These are phyloP conservation scores for Abrus pulchellus DNA, from an alignment of 306 rosid species.

Conservation along the genomic window DNA sequence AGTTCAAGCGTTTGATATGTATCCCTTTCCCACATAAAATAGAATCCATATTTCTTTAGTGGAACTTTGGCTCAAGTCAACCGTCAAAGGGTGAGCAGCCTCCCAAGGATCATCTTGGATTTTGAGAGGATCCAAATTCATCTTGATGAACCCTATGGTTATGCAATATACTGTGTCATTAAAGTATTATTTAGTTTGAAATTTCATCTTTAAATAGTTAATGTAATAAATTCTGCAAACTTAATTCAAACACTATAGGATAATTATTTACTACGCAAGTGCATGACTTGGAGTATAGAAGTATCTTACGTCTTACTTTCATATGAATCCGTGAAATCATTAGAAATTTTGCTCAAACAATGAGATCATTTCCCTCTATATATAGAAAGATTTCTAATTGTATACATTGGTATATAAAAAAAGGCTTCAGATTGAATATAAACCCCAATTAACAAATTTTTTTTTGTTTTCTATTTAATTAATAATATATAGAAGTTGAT, in stretches of 20 bases:
- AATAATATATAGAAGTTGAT: conserved; percentile 39
- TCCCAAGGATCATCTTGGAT: not conserved
- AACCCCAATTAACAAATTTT: not conserved
- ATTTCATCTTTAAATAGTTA: not conserved
- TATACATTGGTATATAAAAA: not conserved
- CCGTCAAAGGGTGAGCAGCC: not conserved
- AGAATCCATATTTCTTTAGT: not conserved
- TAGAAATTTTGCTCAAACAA: conserved; percentile 5
- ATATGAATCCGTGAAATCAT: conserved; percentile 23
- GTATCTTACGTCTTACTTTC: conserved; percentile 6
- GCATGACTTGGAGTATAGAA: not conserved
- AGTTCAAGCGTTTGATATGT: not conserved
- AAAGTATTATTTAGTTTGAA: conserved; percentile 12
- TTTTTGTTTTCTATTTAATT: not conserved
- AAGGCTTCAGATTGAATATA: not conserved
- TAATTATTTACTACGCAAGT: not conserved
- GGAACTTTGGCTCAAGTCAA: conserved; percentile 21
- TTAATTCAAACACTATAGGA: not conserved
- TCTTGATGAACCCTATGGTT: not conserved
- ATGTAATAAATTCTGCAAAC: conserved; percentile 11
- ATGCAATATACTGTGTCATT: not conserved
- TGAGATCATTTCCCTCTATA: not conserved
- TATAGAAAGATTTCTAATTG: not conserved
- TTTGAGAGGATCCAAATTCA: no score
- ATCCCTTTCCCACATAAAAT: not conserved